A percentile compares a stretch with the other conserved stretches of the same genome.
Conservation (phyloP, 2,329 filamentous ascomycete genomes). For the Byssochlamys sp. region DNA sequence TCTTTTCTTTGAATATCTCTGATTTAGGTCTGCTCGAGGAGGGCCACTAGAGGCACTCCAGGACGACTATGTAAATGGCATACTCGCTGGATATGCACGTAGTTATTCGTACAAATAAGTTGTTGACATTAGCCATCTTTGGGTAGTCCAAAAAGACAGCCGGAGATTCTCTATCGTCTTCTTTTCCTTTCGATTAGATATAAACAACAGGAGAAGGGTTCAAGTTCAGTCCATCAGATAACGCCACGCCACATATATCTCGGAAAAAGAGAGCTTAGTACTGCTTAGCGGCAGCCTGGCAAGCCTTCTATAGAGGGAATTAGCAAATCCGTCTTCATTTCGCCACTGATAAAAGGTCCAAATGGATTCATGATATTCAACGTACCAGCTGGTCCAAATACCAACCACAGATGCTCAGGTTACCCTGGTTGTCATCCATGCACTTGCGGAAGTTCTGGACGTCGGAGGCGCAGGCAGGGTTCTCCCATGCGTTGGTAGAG, state of each 20-base stretch:
- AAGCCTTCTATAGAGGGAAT: slow-evolving; percentile 54
- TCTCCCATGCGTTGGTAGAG: slow-evolving; percentile 38
- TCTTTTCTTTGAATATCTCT: not conserved
- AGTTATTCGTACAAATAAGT: not conserved
- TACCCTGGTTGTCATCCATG: slow-evolving; percentile 89
- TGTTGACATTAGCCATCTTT: not conserved
- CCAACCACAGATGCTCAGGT: slow-evolving; percentile 94
- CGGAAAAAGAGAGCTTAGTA: slow-evolving; percentile 43
- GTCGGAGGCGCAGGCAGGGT: slow-evolving; percentile 65
- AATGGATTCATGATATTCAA: slow-evolving; percentile 2
- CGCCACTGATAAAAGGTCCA: not conserved
- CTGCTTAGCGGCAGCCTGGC: slow-evolving; percentile 64
- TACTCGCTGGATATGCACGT: not conserved
- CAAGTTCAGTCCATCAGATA: slow-evolving; percentile 2
- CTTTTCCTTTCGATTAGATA: slow-evolving; percentile 2
- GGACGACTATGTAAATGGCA: not conserved
- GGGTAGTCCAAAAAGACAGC: not conserved
- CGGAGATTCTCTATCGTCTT: slow-evolving; percentile 5
- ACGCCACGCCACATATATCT: not conserved
- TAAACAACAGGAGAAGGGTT: slow-evolving; percentile 1
- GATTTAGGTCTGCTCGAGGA: not conserved
- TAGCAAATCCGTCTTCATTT: slow-evolving; percentile 13
- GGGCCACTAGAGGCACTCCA: not conserved
- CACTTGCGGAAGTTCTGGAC: slow-evolving; percentile 83
- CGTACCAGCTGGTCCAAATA: slow-evolving; percentile 82